Conservation (phyloP, 257 asterid genomes). For the Phtheirospermum japonicum region DNA sequence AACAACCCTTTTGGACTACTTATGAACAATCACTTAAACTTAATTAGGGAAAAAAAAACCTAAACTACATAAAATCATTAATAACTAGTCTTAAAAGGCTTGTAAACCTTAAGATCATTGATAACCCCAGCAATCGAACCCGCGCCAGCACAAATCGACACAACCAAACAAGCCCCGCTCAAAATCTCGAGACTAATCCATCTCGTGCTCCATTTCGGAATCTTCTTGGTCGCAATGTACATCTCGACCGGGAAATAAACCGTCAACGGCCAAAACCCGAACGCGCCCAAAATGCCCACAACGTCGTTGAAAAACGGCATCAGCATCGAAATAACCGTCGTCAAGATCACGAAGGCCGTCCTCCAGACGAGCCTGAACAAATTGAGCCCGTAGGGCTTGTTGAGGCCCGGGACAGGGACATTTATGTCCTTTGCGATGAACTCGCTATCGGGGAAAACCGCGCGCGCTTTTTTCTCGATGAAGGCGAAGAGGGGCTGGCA, state of each 20-base stretch:
- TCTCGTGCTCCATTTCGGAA: constrained; percentile 40
- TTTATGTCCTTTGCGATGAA: constrained; percentile 30
- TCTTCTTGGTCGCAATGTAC: constrained; percentile 53
- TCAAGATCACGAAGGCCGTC: constrained; percentile 34
- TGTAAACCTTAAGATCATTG: constrained; percentile 52
- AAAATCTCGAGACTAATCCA: constrained; percentile 47
- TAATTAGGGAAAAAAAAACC: not conserved
- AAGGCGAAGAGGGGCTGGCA: constrained; percentile 57
- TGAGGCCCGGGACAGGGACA: constrained; percentile 25
- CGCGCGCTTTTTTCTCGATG: constrained; percentile 36
- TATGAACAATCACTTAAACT: not conserved
- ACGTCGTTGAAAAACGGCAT: constrained; percentile 55
- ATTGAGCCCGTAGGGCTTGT: constrained; percentile 32
- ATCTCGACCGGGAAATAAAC: constrained; percentile 57
- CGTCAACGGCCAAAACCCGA: constrained; percentile 59
- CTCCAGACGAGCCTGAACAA: constrained; percentile 46
- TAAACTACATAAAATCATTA: constrained; percentile 8
- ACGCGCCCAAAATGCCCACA: constrained; percentile 51
- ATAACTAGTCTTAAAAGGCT: constrained; percentile 50
- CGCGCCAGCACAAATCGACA: constrained; percentile 46
- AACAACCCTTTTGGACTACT: not conserved
- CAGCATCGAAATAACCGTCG: constrained; percentile 49
- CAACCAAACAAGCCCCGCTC: constrained; percentile 39
- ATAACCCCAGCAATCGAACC: constrained; percentile 55
- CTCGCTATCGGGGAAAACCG: constrained; percentile 35